Conservation (phyloP, 2,329 filamentous ascomycete genomes). For the Xylaria sp. region DNA sequence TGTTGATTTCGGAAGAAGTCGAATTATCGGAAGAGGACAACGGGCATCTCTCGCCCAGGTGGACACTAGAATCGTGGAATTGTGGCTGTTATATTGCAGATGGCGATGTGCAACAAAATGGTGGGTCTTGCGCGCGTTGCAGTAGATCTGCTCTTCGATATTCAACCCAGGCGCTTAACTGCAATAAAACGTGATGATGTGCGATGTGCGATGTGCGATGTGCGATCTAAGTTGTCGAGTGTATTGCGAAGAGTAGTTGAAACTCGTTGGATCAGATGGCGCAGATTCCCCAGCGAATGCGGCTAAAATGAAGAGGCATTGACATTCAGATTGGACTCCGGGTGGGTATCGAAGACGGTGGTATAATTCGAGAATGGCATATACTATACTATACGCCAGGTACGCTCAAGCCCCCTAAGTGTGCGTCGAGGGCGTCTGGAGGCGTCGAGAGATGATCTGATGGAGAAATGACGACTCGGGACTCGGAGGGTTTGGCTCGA, state of each 20-base stretch:
- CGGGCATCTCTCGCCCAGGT: slow-evolving; percentile 39
- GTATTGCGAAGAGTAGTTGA: neutral
- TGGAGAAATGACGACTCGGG: slow-evolving; percentile 18
- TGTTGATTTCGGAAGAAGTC: neutral
- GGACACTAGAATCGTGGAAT: slow-evolving; percentile 6
- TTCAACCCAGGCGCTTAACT: neutral
- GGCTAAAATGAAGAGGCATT: slow-evolving; percentile 16
- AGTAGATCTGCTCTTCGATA: neutral
- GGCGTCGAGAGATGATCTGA: slow-evolving; percentile 13
- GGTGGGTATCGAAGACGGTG: neutral
- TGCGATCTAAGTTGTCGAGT: neutral
- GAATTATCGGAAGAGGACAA: slow-evolving; percentile 36
- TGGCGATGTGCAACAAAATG: neutral
- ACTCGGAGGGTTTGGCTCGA: slow-evolving; percentile 7
- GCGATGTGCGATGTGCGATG: neutral
- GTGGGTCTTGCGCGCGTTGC: neutral
- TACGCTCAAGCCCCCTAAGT: neutral
- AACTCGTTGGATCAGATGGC: slow-evolving; percentile 3
- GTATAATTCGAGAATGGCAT: neutral
- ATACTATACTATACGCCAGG: neutral
- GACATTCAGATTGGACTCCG: slow-evolving; percentile 4
- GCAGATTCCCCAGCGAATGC: slow-evolving; percentile 2
- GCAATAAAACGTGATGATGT: neutral
- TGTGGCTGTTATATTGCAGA: neutral
- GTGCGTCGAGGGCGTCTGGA: slow-evolving; percentile 1